Conservation (phyloP, 495 filamentous ascomycete genomes). For the Penicillium longicatenatum region DNA sequence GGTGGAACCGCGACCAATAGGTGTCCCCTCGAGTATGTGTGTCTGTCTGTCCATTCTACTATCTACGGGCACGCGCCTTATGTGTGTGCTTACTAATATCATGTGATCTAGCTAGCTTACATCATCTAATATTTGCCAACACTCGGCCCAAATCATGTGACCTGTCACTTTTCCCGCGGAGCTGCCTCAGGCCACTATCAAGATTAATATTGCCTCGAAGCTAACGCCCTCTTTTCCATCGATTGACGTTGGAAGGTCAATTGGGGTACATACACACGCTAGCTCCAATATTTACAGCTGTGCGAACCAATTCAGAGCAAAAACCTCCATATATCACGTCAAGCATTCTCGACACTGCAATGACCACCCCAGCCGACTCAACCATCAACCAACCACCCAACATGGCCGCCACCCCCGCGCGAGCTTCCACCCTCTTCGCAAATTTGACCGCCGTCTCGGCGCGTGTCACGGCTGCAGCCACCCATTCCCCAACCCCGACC, state of each 20-base stretch:
- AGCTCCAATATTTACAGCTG: background rate
- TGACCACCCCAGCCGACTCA: conserved; percentile 21
- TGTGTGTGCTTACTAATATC: no score
- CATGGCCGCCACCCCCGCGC: conserved; percentile 41
- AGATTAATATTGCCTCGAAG: background rate
- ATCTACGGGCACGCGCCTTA: no score
- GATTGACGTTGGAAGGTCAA: background rate
- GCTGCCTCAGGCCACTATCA: conserved; percentile 24
- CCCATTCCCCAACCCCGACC: conserved; percentile 16
- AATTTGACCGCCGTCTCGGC: conserved; percentile 40
- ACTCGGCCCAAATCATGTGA: conserved; percentile 7
- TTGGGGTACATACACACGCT: background rate
- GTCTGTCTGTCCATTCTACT: no score
- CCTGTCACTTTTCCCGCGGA: conserved; percentile 22
- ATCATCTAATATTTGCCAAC: no score
- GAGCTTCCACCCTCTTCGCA: conserved; percentile 39
- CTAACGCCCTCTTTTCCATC: background rate
- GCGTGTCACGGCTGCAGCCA: conserved; percentile 35
- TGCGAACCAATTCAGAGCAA: background rate
- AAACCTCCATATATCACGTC: background rate
- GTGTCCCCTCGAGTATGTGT: no score
- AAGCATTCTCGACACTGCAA: conserved; percentile 11
- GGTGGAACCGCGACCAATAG: no score
- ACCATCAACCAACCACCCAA: conserved; percentile 18
- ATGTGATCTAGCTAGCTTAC: no score